Base-by-base conservation (phyloP, 164 flowering plant genomes). In the Hamamelis virginiana region DNA sequence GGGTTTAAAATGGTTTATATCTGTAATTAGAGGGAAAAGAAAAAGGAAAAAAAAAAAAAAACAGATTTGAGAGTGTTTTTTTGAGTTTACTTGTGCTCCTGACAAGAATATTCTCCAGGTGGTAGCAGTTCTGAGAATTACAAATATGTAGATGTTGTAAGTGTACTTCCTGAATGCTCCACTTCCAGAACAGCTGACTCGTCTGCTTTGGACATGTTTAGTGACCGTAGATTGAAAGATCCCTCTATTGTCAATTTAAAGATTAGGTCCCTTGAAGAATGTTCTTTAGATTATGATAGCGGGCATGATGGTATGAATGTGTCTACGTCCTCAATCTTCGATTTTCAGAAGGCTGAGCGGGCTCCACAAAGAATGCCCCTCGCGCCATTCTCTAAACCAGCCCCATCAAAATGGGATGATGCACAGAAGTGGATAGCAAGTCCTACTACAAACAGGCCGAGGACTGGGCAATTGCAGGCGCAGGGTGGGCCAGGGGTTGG, bases 351-450 rank as follows among this genome's bases (percentile, higher is more conserved):
- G 83, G 72, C 86, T 0, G 95, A 86, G 71, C 53, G 87, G 18
- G 89, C 81, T 9, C 44, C 79, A n/a, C 94, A 82, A 51, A 85
- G 90, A 75, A 76, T 74, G 58, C 84, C 90, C 0, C 63, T 82
- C 15, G 77, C 82, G 1, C 86, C 91, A 8, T 87, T 89, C 74
- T 88, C 91, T 1, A 91, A 89, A 74, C 89, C 87, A 1, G 82
- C 91, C 11, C 96, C 93, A 28, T 92, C 98, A 9, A 92, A 92
- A 72, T 92, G 98, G 98, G 98, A 92, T 72, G 95, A 92, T 82
- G 98, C 96, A 1, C 92, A 89, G 80, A 91, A 92, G 68, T 92
- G 98, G 98, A 86, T 92, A 65, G 91, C 93, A 9, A 91, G 97
- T 55, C 96, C 96, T n/a, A 86, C 84, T 64, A 78, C 87, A 0